Base-by-base conservation (phyloP, 208 protist species). In the Crithidia fasciculata region DNA sequence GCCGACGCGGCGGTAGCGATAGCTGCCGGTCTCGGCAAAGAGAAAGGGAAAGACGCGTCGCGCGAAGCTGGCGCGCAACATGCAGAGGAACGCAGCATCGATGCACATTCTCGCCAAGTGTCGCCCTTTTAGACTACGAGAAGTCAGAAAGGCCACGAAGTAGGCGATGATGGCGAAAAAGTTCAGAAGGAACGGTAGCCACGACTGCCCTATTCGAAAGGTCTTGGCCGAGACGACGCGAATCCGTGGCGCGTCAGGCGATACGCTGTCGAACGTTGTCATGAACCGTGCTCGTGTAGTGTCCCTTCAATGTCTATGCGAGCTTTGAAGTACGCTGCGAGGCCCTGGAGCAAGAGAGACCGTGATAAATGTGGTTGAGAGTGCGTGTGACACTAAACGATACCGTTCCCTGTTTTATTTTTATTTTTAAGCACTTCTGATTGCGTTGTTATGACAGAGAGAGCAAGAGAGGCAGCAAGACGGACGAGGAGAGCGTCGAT, bases 1-100 rank as follows among this genome's bases (percentile, higher is more conserved):
- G 16, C 66, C 44, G n/a, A 79, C 74, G 37, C 67, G 74, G 50
- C 69, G 53, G 61, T 74, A 74, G 36, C 68, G 74, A 63, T 63
- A 69, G 50, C 70, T 56, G 40, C 74, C 74, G 18, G 70, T 58
- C 37, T 72, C 67, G 47, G 50, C 49, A 13, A 72, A 39, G 16
- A 73, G 43, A 45, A 52, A 73, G 19, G 74, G 74, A 1, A 67
- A 67, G 0, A 79, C 13, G 3, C 67, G 74, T 3, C 67, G 68
- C 36, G 73, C 67, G 18, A 74, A 61, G 45, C 67, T 79, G 9
- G 74, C 65, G 5, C 69, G 16, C 52, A 79, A 60, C 52, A 79
- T 53, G 18, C 54, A 64, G 36, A 79, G 12, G 4, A 73, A 8
- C 15, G 49, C 45, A 16, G 45, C 8, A 4, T 47, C 8, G 13